Evolutionary conservation across 139 green algal genomes (phyloP).

Genomic region (Deuterostichococcus epilithicus): DNA sequence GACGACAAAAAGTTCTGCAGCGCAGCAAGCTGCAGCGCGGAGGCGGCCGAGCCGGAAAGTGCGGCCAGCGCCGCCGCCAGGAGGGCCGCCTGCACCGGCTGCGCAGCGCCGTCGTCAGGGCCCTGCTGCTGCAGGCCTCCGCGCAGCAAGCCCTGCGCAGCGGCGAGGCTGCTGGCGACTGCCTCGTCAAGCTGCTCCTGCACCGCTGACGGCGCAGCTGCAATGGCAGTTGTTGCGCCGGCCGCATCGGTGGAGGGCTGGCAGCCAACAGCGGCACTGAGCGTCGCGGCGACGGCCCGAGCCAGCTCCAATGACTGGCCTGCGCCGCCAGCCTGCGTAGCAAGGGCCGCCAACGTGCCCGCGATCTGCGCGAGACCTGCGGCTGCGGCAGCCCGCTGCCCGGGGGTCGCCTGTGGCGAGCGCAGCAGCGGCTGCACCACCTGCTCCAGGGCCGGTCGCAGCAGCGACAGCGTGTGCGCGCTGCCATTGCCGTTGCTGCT

Average conservation of each 20-base stretch:
- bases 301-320: not conserved
- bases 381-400: not conserved
- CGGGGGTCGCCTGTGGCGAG: not conserved
- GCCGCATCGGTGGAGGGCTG: too few relatives aligned
- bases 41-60: not conserved
- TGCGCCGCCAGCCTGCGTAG: not conserved
- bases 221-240: not conserved
- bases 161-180: not conserved
- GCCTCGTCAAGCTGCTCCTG: not conserved
- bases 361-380: not conserved
- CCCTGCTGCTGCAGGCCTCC: not conserved
- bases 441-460: not conserved
- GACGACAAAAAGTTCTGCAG: not conserved
- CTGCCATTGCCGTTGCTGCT: not conserved
- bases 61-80: not conserved
- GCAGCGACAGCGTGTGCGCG: not conserved
- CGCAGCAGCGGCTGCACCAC: slow-evolving; percentile 5
- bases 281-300: too few relatives aligned
- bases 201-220: not conserved
- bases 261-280: not conserved
- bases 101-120: too few relatives aligned
- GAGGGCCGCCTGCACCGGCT: not conserved
- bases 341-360: not conserved
- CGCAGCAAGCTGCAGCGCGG: not conserved
- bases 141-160: not conserved